phyloP scores from a whole-genome alignment of 495 filamentous ascomycete species.

The Xylaria nigripes region DNA sequence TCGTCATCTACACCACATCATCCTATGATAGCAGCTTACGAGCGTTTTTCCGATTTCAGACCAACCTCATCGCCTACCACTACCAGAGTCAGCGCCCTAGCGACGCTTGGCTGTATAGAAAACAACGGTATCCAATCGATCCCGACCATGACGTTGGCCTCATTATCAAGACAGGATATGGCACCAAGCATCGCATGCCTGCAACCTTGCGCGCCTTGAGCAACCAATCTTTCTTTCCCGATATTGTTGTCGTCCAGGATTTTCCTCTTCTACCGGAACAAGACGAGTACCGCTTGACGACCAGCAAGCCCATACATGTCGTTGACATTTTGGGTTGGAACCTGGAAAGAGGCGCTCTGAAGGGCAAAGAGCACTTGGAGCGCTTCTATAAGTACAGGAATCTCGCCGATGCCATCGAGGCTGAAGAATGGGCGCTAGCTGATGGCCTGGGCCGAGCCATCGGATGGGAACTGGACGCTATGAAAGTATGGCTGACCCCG shows the following conservation, averaged over 20 bases:
- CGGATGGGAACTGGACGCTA: conserved; percentile 43
- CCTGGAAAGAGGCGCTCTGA: conserved; percentile 18
- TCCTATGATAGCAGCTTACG: conserved; percentile 19
- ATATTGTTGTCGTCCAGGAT: conserved; percentile 36
- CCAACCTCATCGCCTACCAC: conserved; percentile 18
- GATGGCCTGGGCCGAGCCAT: conserved; percentile 25
- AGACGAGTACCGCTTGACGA: conserved; percentile 14
- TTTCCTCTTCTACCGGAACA: conserved; percentile 24
- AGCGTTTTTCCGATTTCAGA: conserved; percentile 26
- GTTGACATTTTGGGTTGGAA: conserved; percentile 31
- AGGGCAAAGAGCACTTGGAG: conserved; percentile 20
- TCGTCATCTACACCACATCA: conserved; percentile 19
- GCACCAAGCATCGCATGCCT: conserved; percentile 29
- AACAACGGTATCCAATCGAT: conserved; percentile 26
- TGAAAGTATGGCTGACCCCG: conserved; percentile 33
- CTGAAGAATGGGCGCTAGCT: conserved; percentile 29
- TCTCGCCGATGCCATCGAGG: conserved; percentile 28
- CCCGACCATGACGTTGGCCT: conserved; percentile 30
- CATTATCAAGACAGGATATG: conserved; percentile 41
- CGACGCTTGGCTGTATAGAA: conserved; percentile 23
- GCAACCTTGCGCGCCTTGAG: conserved; percentile 32
- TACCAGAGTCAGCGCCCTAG: conserved; percentile 24
- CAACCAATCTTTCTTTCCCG: conserved; percentile 19
- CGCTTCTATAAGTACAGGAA: conserved; percentile 30
- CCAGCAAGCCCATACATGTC: conserved; percentile 23